Conservation (phyloP, 345 rosid species). For the Clausena lansium region DNA sequence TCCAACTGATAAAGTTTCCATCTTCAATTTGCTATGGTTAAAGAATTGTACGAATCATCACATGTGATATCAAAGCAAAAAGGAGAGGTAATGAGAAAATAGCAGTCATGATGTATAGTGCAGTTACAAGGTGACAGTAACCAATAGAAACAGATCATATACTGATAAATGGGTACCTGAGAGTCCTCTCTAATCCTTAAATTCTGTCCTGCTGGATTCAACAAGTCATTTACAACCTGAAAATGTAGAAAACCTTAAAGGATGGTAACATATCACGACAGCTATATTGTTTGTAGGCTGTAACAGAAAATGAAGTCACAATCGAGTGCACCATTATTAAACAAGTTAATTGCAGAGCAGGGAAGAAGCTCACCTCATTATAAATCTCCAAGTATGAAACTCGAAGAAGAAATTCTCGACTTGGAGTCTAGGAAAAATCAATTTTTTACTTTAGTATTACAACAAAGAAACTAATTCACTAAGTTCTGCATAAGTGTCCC, state of each 20-base stretch:
- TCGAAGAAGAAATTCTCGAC: slow-evolving; percentile 91
- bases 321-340: slow-evolving; percentile 1
- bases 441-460: slow-evolving; percentile 18
- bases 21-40: not conserved
- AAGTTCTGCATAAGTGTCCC: slow-evolving; percentile 13
- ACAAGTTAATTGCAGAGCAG: not conserved
- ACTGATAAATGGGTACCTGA: slow-evolving; percentile 54
- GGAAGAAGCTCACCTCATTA: slow-evolving; percentile 72
- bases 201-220: slow-evolving; percentile 97
- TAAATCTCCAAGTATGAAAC: slow-evolving; percentile 97
- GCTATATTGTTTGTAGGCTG: slow-evolving; percentile 13
- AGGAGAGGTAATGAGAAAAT: not conserved
- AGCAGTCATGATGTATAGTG: slow-evolving; percentile 3
- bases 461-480: slow-evolving; percentile 12
- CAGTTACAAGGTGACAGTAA: slow-evolving; percentile 9
- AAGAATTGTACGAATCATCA: not conserved
- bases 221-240: slow-evolving; percentile 95
- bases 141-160: slow-evolving; percentile 10
- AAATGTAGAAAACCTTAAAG: slow-evolving; percentile 28
- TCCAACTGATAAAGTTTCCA: not conserved
- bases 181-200: slow-evolving; percentile 97
- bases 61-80: not conserved
- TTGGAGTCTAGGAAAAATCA: slow-evolving; percentile 66
- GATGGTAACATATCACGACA: not conserved
- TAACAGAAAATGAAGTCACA: slow-evolving; percentile 6